These are phyloP conservation scores for Gracilaria caudata DNA, from an alignment of 23 red algal species.

Conservation along the genomic window DNA sequence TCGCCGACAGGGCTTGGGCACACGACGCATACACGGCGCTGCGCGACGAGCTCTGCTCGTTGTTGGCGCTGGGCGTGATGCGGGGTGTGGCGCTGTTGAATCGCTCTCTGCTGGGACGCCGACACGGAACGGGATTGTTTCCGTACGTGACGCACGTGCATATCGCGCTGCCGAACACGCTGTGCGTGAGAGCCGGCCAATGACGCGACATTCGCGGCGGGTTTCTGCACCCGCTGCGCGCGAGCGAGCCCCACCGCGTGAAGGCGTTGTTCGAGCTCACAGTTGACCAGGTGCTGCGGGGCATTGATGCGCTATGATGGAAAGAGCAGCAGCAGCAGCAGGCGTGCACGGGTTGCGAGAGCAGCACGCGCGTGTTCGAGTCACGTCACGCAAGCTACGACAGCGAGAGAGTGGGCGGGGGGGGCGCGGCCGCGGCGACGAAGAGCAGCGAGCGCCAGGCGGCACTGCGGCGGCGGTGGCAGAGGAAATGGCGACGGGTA, in stretches of 20 bases:
- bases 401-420: no score
- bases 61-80: not conserved
- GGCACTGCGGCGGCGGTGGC: no score
- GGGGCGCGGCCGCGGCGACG: no score
- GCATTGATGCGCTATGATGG: not conserved
- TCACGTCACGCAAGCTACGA: not conserved
- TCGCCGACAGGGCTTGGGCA: slow-evolving; percentile 3
- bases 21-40: slow-evolving; percentile 3
- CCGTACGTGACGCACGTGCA: slow-evolving; percentile 31
- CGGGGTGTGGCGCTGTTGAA: not conserved
- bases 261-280: slow-evolving; percentile 4
- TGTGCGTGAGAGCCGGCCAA: not conserved
- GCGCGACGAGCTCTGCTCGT: not conserved
- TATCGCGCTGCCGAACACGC: not conserved
- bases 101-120: not conserved
- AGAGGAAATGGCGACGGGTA: no score
- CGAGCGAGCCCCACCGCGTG: not conserved
- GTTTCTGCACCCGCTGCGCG: slow-evolving; percentile 9
- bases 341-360: not conserved
- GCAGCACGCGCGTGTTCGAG: not conserved
- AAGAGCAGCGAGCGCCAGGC: no score
- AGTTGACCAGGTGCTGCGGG: not conserved
- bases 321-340: not conserved
- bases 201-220: slow-evolving; percentile 2
- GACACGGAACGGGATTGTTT: not conserved